Conservation (phyloP, 1,139 yeast species). For the Suhomyces kunorum region DNA sequence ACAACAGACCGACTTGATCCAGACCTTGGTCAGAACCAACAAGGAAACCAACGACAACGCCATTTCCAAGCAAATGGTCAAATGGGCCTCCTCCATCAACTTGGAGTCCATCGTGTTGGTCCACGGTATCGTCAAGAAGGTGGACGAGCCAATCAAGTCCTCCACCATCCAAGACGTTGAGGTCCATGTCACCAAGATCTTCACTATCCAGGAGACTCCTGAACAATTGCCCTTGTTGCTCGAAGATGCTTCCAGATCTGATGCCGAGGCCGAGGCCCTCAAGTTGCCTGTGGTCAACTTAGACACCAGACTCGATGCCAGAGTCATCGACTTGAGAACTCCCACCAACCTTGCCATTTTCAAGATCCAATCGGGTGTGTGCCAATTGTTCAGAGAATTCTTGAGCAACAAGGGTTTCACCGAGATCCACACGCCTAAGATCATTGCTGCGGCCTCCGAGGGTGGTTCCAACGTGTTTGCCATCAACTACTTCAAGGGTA, state of each 20-base stretch:
- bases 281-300: slow-evolving; percentile 92
- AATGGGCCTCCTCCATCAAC: slow-evolving; percentile 87
- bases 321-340: slow-evolving; percentile 96
- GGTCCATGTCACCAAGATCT: slow-evolving; percentile 71
- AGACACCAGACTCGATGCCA: slow-evolving; percentile 91
- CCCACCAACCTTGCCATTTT: slow-evolving; percentile 97
- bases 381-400: slow-evolving; percentile 86
- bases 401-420: slow-evolving; percentile 66
- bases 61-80: slow-evolving; percentile 92
- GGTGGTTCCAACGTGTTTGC: slow-evolving; percentile 98
- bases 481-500: slow-evolving; percentile 86
- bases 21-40: slow-evolving; percentile 76
- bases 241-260: slow-evolving; percentile 96
- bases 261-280: slow-evolving; percentile 89
- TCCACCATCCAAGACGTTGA: slow-evolving; percentile 93
- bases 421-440: slow-evolving; percentile 94
- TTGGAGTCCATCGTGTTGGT: slow-evolving; percentile 91
- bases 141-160: slow-evolving; percentile 83
- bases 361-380: slow-evolving; percentile 88
- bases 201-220: slow-evolving; percentile 83
- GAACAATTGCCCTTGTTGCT: slow-evolving; percentile 89
- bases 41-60: slow-evolving; percentile 55
- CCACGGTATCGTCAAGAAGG: slow-evolving; percentile 79
- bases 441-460: slow-evolving; percentile 93
- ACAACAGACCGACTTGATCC: slow-evolving; percentile 82